Conservation (phyloP, 2,329 filamentous ascomycete species). For the Calonectria hongkongensis region DNA sequence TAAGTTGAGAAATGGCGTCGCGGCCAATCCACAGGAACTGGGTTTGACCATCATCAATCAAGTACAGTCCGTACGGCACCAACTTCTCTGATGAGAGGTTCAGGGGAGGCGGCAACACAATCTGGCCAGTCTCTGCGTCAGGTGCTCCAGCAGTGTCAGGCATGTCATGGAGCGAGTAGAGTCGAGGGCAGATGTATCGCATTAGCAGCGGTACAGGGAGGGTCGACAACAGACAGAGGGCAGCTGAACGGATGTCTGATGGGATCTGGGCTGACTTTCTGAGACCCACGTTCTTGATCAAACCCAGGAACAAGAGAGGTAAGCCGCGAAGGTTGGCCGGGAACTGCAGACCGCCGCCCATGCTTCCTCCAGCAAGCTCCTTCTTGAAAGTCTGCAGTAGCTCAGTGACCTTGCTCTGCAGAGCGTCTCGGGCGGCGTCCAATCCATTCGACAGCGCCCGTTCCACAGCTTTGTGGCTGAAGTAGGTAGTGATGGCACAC, state of each 20-base stretch:
- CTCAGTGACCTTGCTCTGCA: constrained; percentile 94
- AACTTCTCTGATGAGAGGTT: constrained; percentile 93
- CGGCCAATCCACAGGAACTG: constrained; percentile 98
- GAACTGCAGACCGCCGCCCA: constrained; percentile 95
- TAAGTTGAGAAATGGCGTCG: constrained; percentile 91
- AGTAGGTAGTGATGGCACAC: constrained; percentile 93
- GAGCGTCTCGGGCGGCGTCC: constrained; percentile 91
- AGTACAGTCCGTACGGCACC: constrained; percentile 92
- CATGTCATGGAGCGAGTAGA: constrained; percentile 97
- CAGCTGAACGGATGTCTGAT: constrained; percentile 93
- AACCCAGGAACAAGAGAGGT: constrained; percentile 91
- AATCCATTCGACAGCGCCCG: constrained; percentile 88
- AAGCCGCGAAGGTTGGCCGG: constrained; percentile 92
- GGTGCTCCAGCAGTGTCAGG: constrained; percentile 92
- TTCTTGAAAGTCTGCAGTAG: constrained; percentile 97
- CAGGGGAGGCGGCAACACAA: constrained; percentile 86
- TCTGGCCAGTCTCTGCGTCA: constrained; percentile 90
- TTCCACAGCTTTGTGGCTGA: constrained; percentile 98
- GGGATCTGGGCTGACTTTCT: constrained; percentile 95
- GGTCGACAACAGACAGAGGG: constrained; percentile 94
- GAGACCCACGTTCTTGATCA: constrained; percentile 97
- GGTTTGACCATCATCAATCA: constrained; percentile 97
- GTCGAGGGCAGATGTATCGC: constrained; percentile 91
- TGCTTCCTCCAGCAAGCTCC: constrained; percentile 95
- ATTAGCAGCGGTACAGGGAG: constrained; percentile 91